Evolutionary conservation across 345 rosid genomes (phyloP), one percentile per base, ranked within the genome.

Genomic region (Gynandropsis gynandra): DNA sequence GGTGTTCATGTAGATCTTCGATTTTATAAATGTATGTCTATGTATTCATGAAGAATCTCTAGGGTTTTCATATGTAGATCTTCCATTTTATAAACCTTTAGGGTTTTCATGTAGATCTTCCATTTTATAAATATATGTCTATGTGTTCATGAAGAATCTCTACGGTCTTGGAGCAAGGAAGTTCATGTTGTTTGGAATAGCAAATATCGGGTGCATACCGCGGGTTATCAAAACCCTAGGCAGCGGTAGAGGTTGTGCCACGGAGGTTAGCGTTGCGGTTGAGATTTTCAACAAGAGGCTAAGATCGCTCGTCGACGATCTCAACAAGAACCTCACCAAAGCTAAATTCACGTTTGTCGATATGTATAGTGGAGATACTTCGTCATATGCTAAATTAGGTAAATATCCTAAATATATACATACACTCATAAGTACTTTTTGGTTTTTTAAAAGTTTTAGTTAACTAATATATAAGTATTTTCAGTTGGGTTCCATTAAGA

Each of bases 161-260:
- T 32, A 73, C 47, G 2, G 4, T 16, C 11, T 34, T 39, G 74
- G 72, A 62, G 74, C 61, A 10, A 69, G 72, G 42, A 73, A 66
- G 19, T 41, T 73, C 11, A 72, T 61, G 4, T 37, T 69, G 46
- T 48, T 69, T 9, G 63, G 72, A 10, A 35, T 73, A 0, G 66
- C 65, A 32, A 61, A 37, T 45, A 31, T 73, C 10, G 74, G 77
- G 20, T 73, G 74, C 34, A 50, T 49, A 0, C 74, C 74, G 32
- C 16, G 36, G 8, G 7, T 48, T 8, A 17, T 62, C 24, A 58
- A 45, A 32, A 27, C 31, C 24, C 59, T n/a, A 9, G 64, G 56
- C 39, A 46, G 39, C 27, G 64, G 67, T 9, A 34, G 13, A 56
- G 47, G 31, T 27, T 73, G 77, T 17, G 66, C 50, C n/a, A 72